Evolutionary conservation across 306 rosid genomes (phyloP), one percentile per base, ranked within the genome.

Genomic region (Biancaea sappan): DNA sequence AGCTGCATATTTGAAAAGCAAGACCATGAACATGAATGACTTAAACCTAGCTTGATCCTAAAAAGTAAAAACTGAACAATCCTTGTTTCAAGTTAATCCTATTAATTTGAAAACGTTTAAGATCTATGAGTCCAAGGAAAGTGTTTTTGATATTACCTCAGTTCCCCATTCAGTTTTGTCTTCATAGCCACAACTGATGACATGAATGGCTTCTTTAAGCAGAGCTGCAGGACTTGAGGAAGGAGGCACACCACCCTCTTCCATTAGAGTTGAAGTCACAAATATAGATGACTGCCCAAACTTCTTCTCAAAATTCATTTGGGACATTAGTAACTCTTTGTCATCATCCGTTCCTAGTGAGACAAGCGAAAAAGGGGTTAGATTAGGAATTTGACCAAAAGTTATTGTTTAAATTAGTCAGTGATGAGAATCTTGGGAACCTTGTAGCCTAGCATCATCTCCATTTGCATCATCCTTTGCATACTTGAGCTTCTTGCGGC

Each of bases 131-230:
- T 50, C 59, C 22, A 22, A 66, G 25, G 79, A 14, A 43, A 40
- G 28, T 26, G 41, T 43, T 81, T 19, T 70, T 29, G 10, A 69
- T 56, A 71, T 77, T 87, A 92, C 98, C 98, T 93, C 95, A 7
- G 71, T 65, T 54, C 98, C 98, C 98, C 98, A 92, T 70, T 90
- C 96, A 14, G 96, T 92, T 85, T 90, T 92, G 83, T 92, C 98
- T 87, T 92, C 98, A 47, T 93, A 93, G 41, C 97, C 96, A 40
- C 97, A 89, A 46, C 97, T 89, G 76, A 92, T 92, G 11, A 89
- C 96, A 41, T 89, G 97, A 82, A 92, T 92, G 66, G 96, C 97
- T 86, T 92, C 97, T 80, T 92, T 92, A 62, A 88, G 93, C 80
- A 84, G 82, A 69, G 87, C 79, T 19, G 96, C 96, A 32, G 96